Percentiles rank a stretch among this genome's conserved stretches.
These are phyloP conservation scores for Inonotus hispidus DNA, from an alignment of 1,284 basidiomycete genomes.

Conservation along the genomic window DNA sequence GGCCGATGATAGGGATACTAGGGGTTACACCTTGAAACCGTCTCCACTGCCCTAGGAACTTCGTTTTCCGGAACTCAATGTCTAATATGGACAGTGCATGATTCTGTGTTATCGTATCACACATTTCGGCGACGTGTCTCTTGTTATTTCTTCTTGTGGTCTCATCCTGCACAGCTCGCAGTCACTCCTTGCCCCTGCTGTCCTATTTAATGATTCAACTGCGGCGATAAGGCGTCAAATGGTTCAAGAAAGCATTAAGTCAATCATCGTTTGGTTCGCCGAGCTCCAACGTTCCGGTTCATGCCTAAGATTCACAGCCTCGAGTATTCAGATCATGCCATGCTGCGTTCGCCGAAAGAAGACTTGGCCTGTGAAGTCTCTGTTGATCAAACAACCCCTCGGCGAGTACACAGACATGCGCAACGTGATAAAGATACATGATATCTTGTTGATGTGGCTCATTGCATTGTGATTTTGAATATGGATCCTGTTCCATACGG, in stretches of 20 bases:
- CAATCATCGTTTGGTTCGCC: neutral
- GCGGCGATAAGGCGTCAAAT: neutral
- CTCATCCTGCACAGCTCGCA: neutral
- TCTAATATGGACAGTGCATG: too few relatives aligned
- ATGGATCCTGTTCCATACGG: too few relatives aligned
- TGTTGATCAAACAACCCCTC: neutral
- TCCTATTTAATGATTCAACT: neutral
- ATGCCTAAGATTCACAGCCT: neutral
- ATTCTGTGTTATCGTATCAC: too few relatives aligned
- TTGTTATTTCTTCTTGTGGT: neutral
- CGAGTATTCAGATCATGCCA: neutral
- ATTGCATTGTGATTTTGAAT: too few relatives aligned
- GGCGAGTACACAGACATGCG: neutral
- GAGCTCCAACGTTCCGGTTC: neutral
- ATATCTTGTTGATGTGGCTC: neutral
- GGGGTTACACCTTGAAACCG: too few relatives aligned
- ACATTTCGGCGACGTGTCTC: neutral
- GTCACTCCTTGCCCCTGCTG: neutral
- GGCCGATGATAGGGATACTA: too few relatives aligned
- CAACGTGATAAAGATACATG: neutral
- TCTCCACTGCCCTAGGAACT: too few relatives aligned
- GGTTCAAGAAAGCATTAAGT: neutral
- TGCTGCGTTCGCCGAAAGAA: neutral
- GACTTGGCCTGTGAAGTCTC: neutral
- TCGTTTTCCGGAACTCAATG: too few relatives aligned